A percentile compares a stretch with the other conserved stretches of the same genome.
These are phyloP conservation scores for Crotalaria pallida DNA, from an alignment of 306 rosid genomes.

Conservation along the genomic window DNA sequence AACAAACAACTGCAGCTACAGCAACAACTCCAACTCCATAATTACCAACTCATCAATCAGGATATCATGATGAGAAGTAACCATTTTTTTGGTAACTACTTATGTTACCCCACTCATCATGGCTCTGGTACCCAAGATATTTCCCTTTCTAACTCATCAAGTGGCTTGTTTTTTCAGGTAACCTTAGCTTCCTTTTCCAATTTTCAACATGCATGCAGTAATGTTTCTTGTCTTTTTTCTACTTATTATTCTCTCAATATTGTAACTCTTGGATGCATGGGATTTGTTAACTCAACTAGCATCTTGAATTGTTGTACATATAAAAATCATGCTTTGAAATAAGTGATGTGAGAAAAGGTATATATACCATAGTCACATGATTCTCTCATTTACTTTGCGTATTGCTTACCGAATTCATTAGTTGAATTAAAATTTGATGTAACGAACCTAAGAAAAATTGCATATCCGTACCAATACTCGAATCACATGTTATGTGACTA, in stretches of 20 bases:
- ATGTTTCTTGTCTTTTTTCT: not conserved
- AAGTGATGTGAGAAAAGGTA: not conserved
- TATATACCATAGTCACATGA: too few relatives aligned
- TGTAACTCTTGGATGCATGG: conserved; percentile 1
- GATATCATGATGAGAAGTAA: conserved; percentile 22
- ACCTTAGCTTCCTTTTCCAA: conserved; percentile 11
- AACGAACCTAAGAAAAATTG: too few relatives aligned
- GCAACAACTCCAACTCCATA: conserved; percentile 30
- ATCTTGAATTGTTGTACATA: not conserved
- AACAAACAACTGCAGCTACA: conserved; percentile 69
- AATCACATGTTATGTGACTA: too few relatives aligned
- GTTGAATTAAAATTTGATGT: too few relatives aligned
- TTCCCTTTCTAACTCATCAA: conserved; percentile 36
- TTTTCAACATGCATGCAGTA: conserved; percentile 17
- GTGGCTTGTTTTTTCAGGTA: conserved; percentile 47
- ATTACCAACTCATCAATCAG: conserved; percentile 32
- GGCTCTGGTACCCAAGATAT: conserved; percentile 28
- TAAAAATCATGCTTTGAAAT: not conserved
- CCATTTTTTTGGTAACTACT: conserved; percentile 30
- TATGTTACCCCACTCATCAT: conserved; percentile 21
- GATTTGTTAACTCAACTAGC: not conserved
- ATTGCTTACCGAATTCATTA: too few relatives aligned
- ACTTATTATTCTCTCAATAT: not conserved
- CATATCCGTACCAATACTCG: too few relatives aligned
- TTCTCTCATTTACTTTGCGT: too few relatives aligned